Evolutionary conservation across 1,284 basidiomycete species (phyloP), one percentile per base, ranked within the genome.

Genomic region (Ceratobasidium sp.): DNA sequence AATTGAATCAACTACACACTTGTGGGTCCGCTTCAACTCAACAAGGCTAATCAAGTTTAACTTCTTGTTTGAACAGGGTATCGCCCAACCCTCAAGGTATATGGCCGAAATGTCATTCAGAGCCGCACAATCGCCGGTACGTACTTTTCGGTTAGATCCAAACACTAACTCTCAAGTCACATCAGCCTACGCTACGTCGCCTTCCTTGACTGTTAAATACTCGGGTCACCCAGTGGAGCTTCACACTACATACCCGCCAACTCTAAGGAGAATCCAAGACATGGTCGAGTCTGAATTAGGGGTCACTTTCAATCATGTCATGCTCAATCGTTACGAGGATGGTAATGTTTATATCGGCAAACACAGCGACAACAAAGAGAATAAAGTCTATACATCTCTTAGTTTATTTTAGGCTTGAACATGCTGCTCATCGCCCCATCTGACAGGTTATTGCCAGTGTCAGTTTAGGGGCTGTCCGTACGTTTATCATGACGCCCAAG

Each of bases 271-370:
- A 28, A 84, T 86, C 39, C 79, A 82, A 41, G 73, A 75, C 5
- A 57, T 74, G 30, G 78, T 86, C 2, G 81, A 84, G 52, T 75
- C 75, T 0, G 77, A 76, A 18, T 74, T 86, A 3, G 83, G 82
- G 0, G 82, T 83, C 4, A 76, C 73, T 30, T 86, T 86, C 79
- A 85, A 86, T 69, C 84, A 86, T 74, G 80, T 80, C 73, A 84
- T 86, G 84, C 77, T 85, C 74, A 87, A 87, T 72, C 77, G 79
- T 23, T 87, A 86, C 76, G 83, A 83, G 61, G 79, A 83, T 75
- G 85, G 85, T 1, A 69, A 59, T 16, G 80, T 85, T 12, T 83
- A 85, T 71, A 85, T 85, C 28, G 83, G 83, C 6, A 77, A 76
- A 30, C 82, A 83, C 69, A 76, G 80, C 45, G 82, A 83, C 69